phyloP scores from a whole-genome alignment of 257 asterid genomes.

The Rehmannia glutinosa region DNA sequence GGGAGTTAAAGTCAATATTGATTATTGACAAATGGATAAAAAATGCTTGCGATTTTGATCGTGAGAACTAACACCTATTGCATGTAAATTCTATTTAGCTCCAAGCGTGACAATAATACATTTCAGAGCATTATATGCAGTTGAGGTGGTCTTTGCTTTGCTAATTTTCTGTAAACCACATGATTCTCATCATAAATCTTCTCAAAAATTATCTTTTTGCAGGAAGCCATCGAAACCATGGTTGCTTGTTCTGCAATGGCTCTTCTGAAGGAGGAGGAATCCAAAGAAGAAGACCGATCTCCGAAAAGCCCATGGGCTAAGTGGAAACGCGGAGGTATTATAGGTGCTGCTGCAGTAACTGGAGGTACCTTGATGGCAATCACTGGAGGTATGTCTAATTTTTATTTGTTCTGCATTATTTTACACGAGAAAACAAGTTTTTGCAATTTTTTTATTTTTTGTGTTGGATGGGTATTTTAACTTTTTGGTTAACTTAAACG shows the following conservation, averaged over 20 bases:
- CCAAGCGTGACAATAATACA: no score
- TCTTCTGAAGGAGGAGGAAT: conserved; percentile 63
- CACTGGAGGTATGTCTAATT: conserved; percentile 65
- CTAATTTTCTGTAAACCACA: no score
- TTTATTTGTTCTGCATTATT: neutral
- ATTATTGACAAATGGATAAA: no score
- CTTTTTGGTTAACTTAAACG: neutral
- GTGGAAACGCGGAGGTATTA: conserved; percentile 95
- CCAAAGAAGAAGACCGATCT: conserved; percentile 45
- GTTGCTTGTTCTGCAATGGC: conserved; percentile 97
- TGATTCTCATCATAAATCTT: neutral
- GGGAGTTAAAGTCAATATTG: no score
- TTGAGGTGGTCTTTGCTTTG: no score
- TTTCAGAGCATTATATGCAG: no score
- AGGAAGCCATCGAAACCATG: conserved; percentile 91
- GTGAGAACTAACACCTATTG: no score
- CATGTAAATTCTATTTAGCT: no score
- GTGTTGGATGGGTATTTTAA: conserved; percentile 18
- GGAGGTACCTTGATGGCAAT: conserved; percentile 97
- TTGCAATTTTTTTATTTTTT: neutral
- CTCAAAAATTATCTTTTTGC: neutral
- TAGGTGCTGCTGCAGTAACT: conserved; percentile 97
- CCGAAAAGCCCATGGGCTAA: conserved; percentile 61
- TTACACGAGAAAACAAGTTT: neutral
- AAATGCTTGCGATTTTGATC: no score